Percentiles rank a stretch among this genome's conserved stretches.
These are phyloP conservation scores for Helotiales sp. DNA, from an alignment of 2,329 filamentous ascomycete genomes.

Conservation along the genomic window DNA sequence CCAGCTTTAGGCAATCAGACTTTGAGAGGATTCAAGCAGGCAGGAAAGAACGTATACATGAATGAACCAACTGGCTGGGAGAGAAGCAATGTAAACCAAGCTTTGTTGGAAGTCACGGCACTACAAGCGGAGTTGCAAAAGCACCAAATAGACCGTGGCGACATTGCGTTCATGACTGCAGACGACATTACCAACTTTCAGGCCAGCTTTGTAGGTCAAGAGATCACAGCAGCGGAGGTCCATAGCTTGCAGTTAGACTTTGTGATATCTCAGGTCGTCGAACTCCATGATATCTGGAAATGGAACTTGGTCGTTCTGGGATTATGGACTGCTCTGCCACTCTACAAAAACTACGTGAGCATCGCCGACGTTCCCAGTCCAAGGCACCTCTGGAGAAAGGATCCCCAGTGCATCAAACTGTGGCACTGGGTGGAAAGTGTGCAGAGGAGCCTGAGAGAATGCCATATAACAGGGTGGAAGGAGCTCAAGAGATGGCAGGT, in stretches of 20 bases:
- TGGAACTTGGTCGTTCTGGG: not conserved
- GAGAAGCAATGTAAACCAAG: not conserved
- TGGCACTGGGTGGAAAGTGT: not conserved
- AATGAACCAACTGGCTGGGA: not conserved
- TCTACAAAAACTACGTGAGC: too few relatives aligned
- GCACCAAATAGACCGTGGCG: not conserved
- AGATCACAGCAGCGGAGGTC: not conserved
- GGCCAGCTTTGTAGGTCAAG: not conserved
- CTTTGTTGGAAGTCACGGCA: not conserved
- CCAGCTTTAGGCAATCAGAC: too few relatives aligned
- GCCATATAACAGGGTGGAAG: not conserved
- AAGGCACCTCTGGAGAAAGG: too few relatives aligned
- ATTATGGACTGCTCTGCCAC: not conserved
- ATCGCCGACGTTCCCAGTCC: too few relatives aligned
- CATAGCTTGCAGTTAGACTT: not conserved
- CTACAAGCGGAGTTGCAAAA: not conserved
- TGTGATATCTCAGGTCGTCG: not conserved
- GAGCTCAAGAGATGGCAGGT: not conserved
- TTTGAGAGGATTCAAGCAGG: too few relatives aligned
- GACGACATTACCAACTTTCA: not conserved
- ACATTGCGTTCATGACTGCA: not conserved
- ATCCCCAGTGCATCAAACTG: not conserved
- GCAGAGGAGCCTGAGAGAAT: not conserved
- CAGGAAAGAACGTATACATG: not conserved
- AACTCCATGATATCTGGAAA: not conserved